These are phyloP conservation scores for Schrenkiella parvula DNA, from an alignment of 345 rosid genomes.

Conservation along the genomic window DNA sequence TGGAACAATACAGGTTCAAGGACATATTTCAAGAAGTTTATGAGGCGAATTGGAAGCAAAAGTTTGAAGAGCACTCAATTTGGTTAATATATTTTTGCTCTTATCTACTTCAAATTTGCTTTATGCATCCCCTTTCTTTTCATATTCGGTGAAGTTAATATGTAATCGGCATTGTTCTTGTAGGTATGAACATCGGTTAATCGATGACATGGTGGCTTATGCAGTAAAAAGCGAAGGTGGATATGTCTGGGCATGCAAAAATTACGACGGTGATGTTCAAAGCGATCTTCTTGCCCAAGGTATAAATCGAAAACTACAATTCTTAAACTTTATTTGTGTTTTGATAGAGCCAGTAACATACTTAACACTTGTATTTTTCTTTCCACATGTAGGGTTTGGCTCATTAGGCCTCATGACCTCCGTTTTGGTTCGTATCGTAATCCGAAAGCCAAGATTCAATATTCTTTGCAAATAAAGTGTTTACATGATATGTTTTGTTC, in stretches of 20 bases:
- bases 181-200: slow-evolving; percentile 98
- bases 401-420: slow-evolving; percentile 98
- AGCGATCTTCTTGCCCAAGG: slow-evolving; percentile 99
- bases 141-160: neutral
- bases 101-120: neutral
- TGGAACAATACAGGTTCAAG: slow-evolving; percentile 61
- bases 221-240: slow-evolving; percentile 95
- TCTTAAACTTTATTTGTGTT: neutral
- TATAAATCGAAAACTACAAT: slow-evolving; percentile 4
- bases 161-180: neutral
- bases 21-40: slow-evolving; percentile 96
- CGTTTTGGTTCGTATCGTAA: slow-evolving; percentile 61
- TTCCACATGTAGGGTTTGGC: slow-evolving; percentile 72
- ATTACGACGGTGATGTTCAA: slow-evolving; percentile 97
- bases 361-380: slow-evolving; percentile 9
- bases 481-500: slow-evolving; percentile 25
- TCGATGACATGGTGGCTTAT: slow-evolving; percentile 99
- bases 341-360: neutral
- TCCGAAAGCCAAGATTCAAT: neutral
- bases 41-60: slow-evolving; percentile 83
- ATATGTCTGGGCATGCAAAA: slow-evolving; percentile 99
- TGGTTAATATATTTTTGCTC: slow-evolving; percentile 47
- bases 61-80: slow-evolving; percentile 86
- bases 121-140: neutral
- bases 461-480: neutral